A percentile compares a stretch with the other conserved stretches of the same genome.
Conservation (phyloP, 805 yeast genomes). For the Clavispora vitiphila region DNA sequence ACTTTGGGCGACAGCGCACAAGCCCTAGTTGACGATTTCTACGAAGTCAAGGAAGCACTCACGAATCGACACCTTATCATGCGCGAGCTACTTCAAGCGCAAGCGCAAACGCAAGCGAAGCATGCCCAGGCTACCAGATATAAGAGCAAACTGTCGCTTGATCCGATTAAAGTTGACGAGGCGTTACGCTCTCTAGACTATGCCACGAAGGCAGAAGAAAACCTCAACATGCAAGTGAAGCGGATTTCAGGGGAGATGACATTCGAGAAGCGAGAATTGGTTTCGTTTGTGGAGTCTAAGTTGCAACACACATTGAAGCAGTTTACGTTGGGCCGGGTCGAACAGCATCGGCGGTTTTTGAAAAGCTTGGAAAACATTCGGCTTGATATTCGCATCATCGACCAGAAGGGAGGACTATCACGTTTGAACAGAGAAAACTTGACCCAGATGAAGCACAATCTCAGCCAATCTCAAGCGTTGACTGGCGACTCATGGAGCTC, state of each 20-base stretch:
- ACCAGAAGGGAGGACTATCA: conserved; percentile 73
- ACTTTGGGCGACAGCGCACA: conserved; percentile 71
- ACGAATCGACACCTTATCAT: conserved; percentile 89
- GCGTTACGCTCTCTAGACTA: conserved; percentile 75
- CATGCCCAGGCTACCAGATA: conserved; percentile 70
- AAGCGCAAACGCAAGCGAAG: conserved; percentile 61
- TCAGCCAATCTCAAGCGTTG: conserved; percentile 38
- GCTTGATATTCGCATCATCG: conserved; percentile 68
- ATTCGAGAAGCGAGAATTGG: conserved; percentile 60
- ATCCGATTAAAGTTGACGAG: conserved; percentile 86
- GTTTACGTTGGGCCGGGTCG: conserved; percentile 67
- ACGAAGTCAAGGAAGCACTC: conserved; percentile 83
- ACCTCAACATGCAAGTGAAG: conserved; percentile 69
- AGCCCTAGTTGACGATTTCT: conserved; percentile 66
- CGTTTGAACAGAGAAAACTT: conserved; percentile 72
- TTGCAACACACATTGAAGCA: conserved; percentile 51
- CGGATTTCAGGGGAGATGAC: conserved; percentile 84
- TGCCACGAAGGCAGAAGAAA: conserved; percentile 72
- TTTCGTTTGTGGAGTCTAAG: conserved; percentile 53
- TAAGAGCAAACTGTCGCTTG: conserved; percentile 67
- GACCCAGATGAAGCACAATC: conserved; percentile 39
- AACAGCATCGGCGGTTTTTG: conserved; percentile 78
- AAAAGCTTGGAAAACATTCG: conserved; percentile 68
- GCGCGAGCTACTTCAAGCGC: conserved; percentile 83
- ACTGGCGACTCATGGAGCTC: conserved; percentile 43